phyloP scores from a whole-genome alignment of 768 basidiomycete species.

The Tylopilus sp. region DNA sequence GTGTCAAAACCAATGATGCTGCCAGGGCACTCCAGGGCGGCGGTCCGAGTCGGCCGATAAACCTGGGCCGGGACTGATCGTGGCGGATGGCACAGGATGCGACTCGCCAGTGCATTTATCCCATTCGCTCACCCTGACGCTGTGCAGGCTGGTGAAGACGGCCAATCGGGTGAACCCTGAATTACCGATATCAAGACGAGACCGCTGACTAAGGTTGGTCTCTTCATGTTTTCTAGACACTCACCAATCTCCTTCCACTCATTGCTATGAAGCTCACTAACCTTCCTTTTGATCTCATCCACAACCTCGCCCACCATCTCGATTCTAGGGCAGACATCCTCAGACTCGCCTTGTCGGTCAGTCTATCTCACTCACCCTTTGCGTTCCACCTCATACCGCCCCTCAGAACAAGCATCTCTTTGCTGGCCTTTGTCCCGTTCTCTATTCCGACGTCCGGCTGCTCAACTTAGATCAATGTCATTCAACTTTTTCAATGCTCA shows the following conservation, averaged over 20 bases:
- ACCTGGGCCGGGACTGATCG: no score
- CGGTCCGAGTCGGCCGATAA: no score
- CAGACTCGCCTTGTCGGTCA: conserved; percentile 56
- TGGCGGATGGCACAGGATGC: no score
- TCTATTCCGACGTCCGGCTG: conserved; percentile 59
- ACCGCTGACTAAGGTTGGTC: conserved; percentile 2
- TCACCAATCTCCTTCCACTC: not conserved
- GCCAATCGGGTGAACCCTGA: not conserved
- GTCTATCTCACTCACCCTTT: conserved; percentile 24
- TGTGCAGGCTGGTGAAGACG: no score
- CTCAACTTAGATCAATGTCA: conserved; percentile 55
- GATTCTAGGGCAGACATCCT: conserved; percentile 52
- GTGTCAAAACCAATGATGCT: no score
- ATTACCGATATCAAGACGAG: not conserved
- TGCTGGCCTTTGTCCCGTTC: conserved; percentile 46
- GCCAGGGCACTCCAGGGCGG: no score
- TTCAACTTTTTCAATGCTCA: conserved; percentile 65
- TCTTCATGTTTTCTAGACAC: not conserved
- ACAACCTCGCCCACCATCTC: conserved; percentile 59
- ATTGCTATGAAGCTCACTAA: conserved; percentile 16
- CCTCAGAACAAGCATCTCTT: conserved; percentile 55
- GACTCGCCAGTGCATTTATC: no score
- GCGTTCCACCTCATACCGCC: conserved; percentile 5
- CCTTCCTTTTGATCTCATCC: conserved; percentile 59
- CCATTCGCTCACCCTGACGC: no score